Evolutionary conservation across 495 filamentous ascomycete genomes (phyloP), one percentile per base, ranked within the genome.

Genomic region (Penicillium odoratum): DNA sequence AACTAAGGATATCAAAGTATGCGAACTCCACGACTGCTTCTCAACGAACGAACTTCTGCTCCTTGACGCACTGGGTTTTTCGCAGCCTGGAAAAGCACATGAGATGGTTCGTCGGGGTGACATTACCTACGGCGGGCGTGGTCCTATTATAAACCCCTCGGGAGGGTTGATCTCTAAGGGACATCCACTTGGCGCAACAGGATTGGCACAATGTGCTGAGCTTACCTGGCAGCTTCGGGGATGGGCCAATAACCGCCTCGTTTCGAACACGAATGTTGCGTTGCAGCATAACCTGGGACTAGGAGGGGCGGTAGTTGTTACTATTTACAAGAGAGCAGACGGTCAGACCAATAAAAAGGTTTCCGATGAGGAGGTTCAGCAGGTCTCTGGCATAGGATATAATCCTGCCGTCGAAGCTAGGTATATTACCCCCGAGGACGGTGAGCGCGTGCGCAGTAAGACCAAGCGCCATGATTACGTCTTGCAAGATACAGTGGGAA

Each of bases 1-100:
- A 6, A 71, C 87, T 0, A 70, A 70, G n/a, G 87, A 93, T 55
- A 78, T 95, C 57, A 85, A 86, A 62, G 89, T 97, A 4, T 91
- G 88, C 69, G 93, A 98, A 71, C 77, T 97, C 33, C 93, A 97
- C 66, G 93, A 98, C 70, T 97, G 93, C 74, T 98, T 98, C 77
- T 92, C 87, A 5, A 85, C 92, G 9, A 97, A 98, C 65, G 92
- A 97, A 74, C 85, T 98, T 79, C 78, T 92, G 29, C 81, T 85
- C 0, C 82, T 98, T 31, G 92, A 97, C 68, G 90, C 87, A 0
- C 78, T 97, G 6, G 92, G 89, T 0, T 80, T 98, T 5, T 85
- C 81, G 18, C 81, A 83, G 56, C 82, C 79, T 0, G 93, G 92
- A 0, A 92, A 91, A 68, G 93, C 93, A 0, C 92, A 97, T 65